Evolutionary conservation across 2,329 filamentous ascomycete genomes (phyloP), one percentile per base, ranked within the genome.

Genomic region (Paecilomyces variotii): DNA sequence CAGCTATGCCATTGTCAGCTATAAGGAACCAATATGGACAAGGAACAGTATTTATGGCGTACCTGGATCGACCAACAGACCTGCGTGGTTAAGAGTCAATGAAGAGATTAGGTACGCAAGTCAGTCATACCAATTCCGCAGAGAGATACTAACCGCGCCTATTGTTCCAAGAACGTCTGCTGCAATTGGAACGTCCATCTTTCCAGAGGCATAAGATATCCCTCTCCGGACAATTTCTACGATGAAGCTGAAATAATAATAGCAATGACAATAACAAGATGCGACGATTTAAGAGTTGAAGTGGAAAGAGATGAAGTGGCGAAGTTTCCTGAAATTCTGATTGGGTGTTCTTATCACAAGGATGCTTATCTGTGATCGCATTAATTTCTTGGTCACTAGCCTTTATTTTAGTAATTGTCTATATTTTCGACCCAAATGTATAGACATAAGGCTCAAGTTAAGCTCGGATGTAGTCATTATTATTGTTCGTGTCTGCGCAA

Each of bases 41-140:
- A 32, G 30, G 9, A 10, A 9, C 56, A 5, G 4, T 0, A 19
- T 2, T n/a, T 49, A 27, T 27, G 27, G 10, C 70, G 11, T 70
- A 84, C 83, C 71, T 86, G 84, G 30, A 87, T 74, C 19, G 84
- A 87, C 86, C 86, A 88, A 68, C 85, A 88, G 66, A 85, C 79
- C 68, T 69, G 32, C 19, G 4, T 26, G 11, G 19, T 28, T 9
- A 12, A 51, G 28, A 57, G 55, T 55, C 32, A 34, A 12, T 34
- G 10, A 11, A 34, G 32, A 34, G 32, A 34, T 19, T 19, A 19
- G 19, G 19, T 19, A 19, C 19, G 19, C 19, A 19, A 19, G 19
- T 32, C 30, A 32, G 30, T 32, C 30, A 32, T 32, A 10, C 30
- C 30, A 10, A 9, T 45, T n/a, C 9, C 14, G 12, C 39, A 24